Evolutionary conservation across 2,329 filamentous ascomycete genomes (phyloP), one percentile per base, ranked within the genome.

Genomic region (Alternaria sp.): DNA sequence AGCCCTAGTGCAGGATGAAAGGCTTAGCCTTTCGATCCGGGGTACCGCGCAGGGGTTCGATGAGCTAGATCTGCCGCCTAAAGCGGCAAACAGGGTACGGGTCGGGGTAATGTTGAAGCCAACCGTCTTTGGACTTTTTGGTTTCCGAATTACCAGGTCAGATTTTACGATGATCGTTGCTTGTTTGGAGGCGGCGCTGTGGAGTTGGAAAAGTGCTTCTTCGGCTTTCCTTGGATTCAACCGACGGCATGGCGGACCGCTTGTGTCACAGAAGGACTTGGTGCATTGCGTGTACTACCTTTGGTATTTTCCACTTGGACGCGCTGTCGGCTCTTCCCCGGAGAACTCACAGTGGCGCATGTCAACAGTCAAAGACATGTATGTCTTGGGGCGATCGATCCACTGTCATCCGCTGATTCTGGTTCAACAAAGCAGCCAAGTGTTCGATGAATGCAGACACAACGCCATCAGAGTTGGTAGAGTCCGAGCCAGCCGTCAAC

Each of bases 241-340:
- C 71, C 71, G 71, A 64, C 74, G 73, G 74, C 52, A 65, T 71
- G 47, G 58, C 74, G 73, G 73, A 71, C 74, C 74, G 74, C 58
- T 69, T 59, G 54, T 61, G 51, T 46, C 36, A 36, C 39, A 43
- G 39, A 54, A 49, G 32, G 41, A 36, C 20, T 34, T 56, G 4
- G 51, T 39, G 26, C 44, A 43, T 49, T 41, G 55, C 18, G 48
- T 57, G 48, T 57, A 36, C 24, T 43, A 28, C 30, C 30, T 41
- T 39, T 39, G 28, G 36, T 47, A 49, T 41, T 51, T 30, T 49
- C 46, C 59, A 62, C 55, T 38, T 62, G 66, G 44, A 65, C 60
- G 58, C 58, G 36, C 46, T 58, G 61, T 32, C 57, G 58, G 34
- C 58, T 24, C 57, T 46, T 39, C 52, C 26, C 47, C 38, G 41